A percentile compares a stretch with the other conserved stretches of the same genome.
Evolutionary conservation across 116 monocot species (phyloP).

Genomic region (Iris pallida): DNA sequence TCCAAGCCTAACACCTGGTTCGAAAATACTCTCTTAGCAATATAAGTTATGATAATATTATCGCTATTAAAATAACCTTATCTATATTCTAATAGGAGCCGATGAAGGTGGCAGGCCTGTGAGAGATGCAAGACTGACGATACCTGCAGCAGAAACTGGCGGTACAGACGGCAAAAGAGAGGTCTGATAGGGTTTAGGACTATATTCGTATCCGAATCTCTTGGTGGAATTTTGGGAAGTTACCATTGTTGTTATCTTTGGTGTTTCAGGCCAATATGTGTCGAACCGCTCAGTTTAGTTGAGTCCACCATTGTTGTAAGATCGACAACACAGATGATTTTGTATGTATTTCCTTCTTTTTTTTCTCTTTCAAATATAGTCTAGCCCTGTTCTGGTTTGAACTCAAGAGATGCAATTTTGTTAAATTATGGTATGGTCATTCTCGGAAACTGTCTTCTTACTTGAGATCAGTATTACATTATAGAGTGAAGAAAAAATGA

Average conservation of each 20-base stretch:
- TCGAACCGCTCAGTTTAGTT: background rate
- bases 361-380: background rate
- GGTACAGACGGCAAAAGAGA: constrained; percentile 1
- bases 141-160: background rate
- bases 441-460: no score
- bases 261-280: background rate
- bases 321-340: background rate
- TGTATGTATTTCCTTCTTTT: background rate
- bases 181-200: constrained; percentile 4
- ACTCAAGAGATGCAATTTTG: no score
- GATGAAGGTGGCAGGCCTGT: constrained; percentile 13
- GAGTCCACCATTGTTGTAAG: background rate
- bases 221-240: background rate
- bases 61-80: background rate
- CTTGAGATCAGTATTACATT: no score
- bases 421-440: no score
- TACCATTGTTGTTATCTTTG: background rate
- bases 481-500: no score
- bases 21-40: background rate
- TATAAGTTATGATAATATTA: background rate
- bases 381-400: no score
- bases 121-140: constrained; percentile 13
- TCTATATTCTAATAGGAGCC: constrained; percentile 8
- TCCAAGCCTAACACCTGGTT: constrained; percentile 7
- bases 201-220: background rate